These are phyloP conservation scores for Chlorociboria aeruginascens DNA, from an alignment of 495 filamentous ascomycete genomes.

Conservation along the genomic window DNA sequence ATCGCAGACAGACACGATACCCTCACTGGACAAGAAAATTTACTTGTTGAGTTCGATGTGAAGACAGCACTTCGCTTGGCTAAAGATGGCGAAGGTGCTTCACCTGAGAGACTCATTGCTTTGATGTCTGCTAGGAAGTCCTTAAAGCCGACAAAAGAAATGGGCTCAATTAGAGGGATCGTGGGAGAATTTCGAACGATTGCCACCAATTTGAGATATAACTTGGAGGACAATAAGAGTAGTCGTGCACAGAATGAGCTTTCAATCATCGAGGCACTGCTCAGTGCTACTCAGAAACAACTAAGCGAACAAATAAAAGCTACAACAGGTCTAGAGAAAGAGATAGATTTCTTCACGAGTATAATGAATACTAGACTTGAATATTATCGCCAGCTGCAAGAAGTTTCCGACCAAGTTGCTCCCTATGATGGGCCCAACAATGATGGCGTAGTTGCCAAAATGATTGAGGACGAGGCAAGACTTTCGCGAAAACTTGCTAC, in stretches of 20 bases:
- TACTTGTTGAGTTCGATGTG: slow-evolving; percentile 70
- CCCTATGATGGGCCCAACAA: slow-evolving; percentile 41
- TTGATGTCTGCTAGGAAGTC: slow-evolving; percentile 43
- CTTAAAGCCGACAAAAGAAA: slow-evolving; percentile 42
- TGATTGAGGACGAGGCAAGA: slow-evolving; percentile 33
- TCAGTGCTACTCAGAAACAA: slow-evolving; percentile 48
- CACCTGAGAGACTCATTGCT: slow-evolving; percentile 53
- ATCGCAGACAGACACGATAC: slow-evolving; percentile 68
- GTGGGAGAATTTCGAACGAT: slow-evolving; percentile 57
- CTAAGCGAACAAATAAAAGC: slow-evolving; percentile 54
- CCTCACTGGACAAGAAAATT: slow-evolving; percentile 61
- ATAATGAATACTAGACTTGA: slow-evolving; percentile 74
- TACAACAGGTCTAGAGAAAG: slow-evolving; percentile 47
- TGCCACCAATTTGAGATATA: slow-evolving; percentile 46
- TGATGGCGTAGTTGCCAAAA: slow-evolving; percentile 7
- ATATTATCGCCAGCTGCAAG: slow-evolving; percentile 81
- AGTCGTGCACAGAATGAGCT: slow-evolving; percentile 52
- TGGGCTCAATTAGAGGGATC: slow-evolving; percentile 55
- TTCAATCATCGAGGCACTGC: slow-evolving; percentile 33
- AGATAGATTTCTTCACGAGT: slow-evolving; percentile 62
- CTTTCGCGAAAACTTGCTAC: slow-evolving; percentile 42
- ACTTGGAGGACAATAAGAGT: slow-evolving; percentile 41
- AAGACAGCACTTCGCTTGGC: slow-evolving; percentile 45
- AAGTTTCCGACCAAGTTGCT: slow-evolving; percentile 73
- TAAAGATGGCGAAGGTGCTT: slow-evolving; percentile 50